Base-by-base conservation (phyloP, 164 flowering plant genomes). In the Amborella trichopoda region DNA sequence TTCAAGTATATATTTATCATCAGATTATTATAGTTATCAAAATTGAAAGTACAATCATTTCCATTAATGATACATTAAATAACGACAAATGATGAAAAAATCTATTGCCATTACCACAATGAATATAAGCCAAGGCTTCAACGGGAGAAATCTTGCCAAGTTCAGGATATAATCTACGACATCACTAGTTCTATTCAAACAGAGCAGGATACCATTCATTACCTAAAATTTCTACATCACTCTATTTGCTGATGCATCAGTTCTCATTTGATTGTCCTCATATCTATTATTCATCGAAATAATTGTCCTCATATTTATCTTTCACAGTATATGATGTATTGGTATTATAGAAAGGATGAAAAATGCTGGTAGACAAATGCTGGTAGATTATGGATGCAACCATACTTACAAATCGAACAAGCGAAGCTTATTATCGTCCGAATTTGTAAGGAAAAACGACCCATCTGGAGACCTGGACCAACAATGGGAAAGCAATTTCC, bases 401-500 rank as follows among this genome's bases (percentile, higher is more conserved):
- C 11, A 21, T 47, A 52, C 76, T 73, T 62, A 83, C 96, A 81
- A 59, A 11, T 65, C 43, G 57, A 86, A 83, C 20, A 66, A 13
- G 5, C 84, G 78, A 59, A 86, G 74, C 2, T 81, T 67, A 41
- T 81, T 81, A 28, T 90, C 97, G 52, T 90, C 97, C 1, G 89
- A 76, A 44, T 73, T 72, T 1, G 85, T 69, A 17, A 91, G 72
- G 55, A 91, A 78, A 53, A 89, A 76, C 1, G 93, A 81, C 17
- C 96, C 98, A 64, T 91, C 98, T 3, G 98, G 98, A 9, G 96
- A 91, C 98, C 96, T 86, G 20, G 28, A 32, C 40, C 36, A 46
- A 14, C 17, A 40, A 49, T n/a, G n/a, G n/a, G n/a, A n/a, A n/a
- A n/a, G n/a, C n/a, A n/a, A n/a, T n/a, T n/a, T n/a, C n/a, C n/a